Evolutionary conservation across 257 asterid species (phyloP).

Genomic region (Salvia miltiorrhiza): DNA sequence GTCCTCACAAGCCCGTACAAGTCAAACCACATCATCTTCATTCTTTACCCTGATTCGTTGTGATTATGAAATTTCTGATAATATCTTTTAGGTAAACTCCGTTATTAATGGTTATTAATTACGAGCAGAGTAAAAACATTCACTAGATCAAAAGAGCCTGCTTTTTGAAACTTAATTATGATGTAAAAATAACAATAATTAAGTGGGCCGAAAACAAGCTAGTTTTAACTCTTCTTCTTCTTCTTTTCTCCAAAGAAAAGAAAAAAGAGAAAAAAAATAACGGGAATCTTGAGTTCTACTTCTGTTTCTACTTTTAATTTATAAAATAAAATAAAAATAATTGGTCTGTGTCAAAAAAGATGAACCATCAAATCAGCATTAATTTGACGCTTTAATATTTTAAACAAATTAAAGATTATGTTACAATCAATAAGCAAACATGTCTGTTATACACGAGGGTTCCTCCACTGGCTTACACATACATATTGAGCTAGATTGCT

Average conservation of each 20-base stretch:
- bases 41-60: slow-evolving; percentile 15
- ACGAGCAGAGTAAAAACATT: background rate
- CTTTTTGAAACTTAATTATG: background rate
- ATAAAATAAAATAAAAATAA: background rate
- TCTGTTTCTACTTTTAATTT: background rate
- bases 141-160: background rate
- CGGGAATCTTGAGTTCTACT: background rate
- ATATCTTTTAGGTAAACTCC: background rate
- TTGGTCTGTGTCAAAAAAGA: background rate
- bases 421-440: background rate
- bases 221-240: background rate
- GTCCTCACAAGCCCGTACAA: slow-evolving; percentile 17
- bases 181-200: background rate
- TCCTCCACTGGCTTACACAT: no score
- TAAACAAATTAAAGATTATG: background rate
- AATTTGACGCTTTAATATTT: background rate
- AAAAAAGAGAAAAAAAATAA: background rate
- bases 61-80: slow-evolving; percentile 1
- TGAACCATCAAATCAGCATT: slow-evolving; percentile 4
- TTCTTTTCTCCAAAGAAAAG: background rate
- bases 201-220: background rate
- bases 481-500: no score
- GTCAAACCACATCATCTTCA: slow-evolving; percentile 25
- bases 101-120: background rate
- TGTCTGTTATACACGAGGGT: background rate